Base-by-base conservation (phyloP, 2,329 filamentous ascomycete species). In the Fusarium cyanostomum region DNA sequence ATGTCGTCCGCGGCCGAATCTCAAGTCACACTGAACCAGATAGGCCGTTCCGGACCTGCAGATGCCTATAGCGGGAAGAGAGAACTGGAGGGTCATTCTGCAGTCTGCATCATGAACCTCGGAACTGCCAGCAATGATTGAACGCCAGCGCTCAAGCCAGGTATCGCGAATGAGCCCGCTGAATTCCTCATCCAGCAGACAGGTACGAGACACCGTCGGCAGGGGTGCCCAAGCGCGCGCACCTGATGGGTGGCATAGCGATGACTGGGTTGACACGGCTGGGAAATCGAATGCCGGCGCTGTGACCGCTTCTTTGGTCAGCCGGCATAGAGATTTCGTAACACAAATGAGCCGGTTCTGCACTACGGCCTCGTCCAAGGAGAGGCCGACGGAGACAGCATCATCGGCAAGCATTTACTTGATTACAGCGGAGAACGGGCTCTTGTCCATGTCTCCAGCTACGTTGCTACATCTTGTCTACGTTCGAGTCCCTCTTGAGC, bases 1-100 rank as follows among this genome's bases (percentile, higher is more conserved):
- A 21, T 21, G 21, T 21, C 6, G 6, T 6, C 21, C 4, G 21
- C 21, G 21, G 21, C 21, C 6, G 21, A 21, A 4, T 21, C 21
- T 21, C 6, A 21, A 4, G 28, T 49, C 45, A 49, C 26, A 31
- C 12, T 16, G 6, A 21, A 12, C 9, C 7, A 31, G 27, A 60
- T 64, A 28, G 62, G 33, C 48, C 31, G 50, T 57, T 53, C 61
- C 62, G 62, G 52, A 58, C 52, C 43, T 62, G 48, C 62, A 64
- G 62, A 53, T 41, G 43, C 48, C 35, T 45, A 54, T 53, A 18
- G 37, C 33, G 35, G 38, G 43, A 45, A 42, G 8, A 51, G 33
- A 27, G 18, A 9, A 13, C 27, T 62, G 37, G 11, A 15, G 2
- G 27, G 30, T 5, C 13, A 35, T 28, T 13, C 15, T 49, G 33